Evolutionary conservation across 2,329 filamentous ascomycete species (phyloP).

Genomic region (Alternaria novae-zelandiae): DNA sequence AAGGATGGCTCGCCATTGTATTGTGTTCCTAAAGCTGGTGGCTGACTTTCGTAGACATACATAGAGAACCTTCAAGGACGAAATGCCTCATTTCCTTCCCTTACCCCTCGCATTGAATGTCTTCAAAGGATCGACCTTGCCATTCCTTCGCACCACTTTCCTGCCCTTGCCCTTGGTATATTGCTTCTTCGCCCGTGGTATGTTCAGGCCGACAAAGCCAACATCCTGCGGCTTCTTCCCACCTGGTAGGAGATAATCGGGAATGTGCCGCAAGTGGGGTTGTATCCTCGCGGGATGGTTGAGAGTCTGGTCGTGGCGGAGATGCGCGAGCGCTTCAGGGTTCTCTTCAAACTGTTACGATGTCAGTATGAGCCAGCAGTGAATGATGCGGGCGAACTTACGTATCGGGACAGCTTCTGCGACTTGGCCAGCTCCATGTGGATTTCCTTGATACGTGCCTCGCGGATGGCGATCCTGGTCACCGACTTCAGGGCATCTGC

Average conservation of each 20-base stretch:
- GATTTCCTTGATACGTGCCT: conserved; percentile 87
- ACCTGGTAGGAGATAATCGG: conserved; percentile 86
- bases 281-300: conserved; percentile 79
- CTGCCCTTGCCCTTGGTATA: conserved; percentile 58
- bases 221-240: conserved; percentile 73
- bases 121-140: conserved; percentile 84
- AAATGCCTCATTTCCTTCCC: conserved; percentile 40
- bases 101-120: conserved; percentile 70
- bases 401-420: conserved; percentile 71
- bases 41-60: too few relatives aligned
- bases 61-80: not conserved
- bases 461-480: conserved; percentile 85
- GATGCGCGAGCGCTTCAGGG: conserved; percentile 82
- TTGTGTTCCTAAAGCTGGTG: too few relatives aligned
- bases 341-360: conserved; percentile 88
- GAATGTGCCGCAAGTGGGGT: conserved; percentile 82
- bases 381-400: conserved; percentile 12
- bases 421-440: conserved; percentile 89
- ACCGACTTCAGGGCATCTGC: conserved; percentile 89
- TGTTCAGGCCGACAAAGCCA: conserved; percentile 74
- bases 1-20: too few relatives aligned
- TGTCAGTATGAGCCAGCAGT: conserved; percentile 14
- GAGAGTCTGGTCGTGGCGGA: conserved; percentile 89
- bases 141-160: conserved; percentile 60
- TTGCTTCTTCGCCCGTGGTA: conserved; percentile 50